phyloP scores from a whole-genome alignment of 2,329 filamentous ascomycete genomes.

The Colletotrichum sublineola region DNA sequence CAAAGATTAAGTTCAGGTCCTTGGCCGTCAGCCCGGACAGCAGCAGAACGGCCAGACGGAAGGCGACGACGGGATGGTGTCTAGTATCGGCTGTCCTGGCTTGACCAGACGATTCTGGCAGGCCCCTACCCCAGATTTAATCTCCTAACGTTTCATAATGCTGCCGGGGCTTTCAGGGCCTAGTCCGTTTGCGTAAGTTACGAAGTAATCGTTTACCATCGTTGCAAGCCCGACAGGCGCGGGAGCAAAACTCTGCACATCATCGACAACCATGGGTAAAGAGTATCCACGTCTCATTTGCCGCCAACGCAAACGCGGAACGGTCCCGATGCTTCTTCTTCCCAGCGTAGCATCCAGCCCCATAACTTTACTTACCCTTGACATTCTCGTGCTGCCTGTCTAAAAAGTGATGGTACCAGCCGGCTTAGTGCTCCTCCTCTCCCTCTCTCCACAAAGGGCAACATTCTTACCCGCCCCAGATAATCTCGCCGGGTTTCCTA shows the following conservation, averaged over 20 bases:
- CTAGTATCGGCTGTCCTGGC: neutral
- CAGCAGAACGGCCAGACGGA: neutral
- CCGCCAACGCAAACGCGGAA: constrained; percentile 14
- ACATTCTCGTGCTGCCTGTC: neutral
- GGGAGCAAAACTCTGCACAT: constrained; percentile 2
- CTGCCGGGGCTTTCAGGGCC: neutral
- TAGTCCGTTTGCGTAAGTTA: neutral
- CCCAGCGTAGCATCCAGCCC: constrained; percentile 12
- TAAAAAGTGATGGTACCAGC: constrained; percentile 1
- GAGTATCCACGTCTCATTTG: neutral
- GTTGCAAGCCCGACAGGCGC: neutral
- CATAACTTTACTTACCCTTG: neutral
- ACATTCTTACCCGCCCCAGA: neutral
- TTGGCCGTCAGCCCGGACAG: neutral
- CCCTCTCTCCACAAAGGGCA: neutral
- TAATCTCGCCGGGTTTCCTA: neutral
- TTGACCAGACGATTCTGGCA: constrained; percentile 2
- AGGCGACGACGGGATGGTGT: neutral
- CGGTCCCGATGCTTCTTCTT: constrained; percentile 15
- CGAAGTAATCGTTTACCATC: neutral
- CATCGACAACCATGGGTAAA: neutral
- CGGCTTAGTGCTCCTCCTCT: neutral
- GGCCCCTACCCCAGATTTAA: neutral
- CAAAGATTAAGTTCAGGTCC: neutral
- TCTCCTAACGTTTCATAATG: neutral